Percentiles rank a stretch among this genome's conserved stretches.
Evolutionary conservation across 495 filamentous ascomycete species (phyloP).

Genomic region (Trichodelitschia bisporula): DNA sequence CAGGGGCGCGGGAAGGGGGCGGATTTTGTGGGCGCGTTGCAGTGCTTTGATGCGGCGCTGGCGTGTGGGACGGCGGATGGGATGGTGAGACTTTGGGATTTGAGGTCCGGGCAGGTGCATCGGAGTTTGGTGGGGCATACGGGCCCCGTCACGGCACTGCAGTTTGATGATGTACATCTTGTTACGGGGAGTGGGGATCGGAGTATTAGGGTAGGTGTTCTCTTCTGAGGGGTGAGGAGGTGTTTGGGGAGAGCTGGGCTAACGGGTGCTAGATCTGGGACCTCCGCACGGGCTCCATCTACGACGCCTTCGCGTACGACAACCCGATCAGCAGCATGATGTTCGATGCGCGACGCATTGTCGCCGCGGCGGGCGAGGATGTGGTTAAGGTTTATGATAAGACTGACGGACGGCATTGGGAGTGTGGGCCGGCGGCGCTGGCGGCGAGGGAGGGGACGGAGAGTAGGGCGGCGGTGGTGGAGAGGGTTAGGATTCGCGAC

Average conservation of each 20-base stretch:
- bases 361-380: slow-evolving; percentile 69
- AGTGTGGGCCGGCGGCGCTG: slow-evolving; percentile 64
- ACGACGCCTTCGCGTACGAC: slow-evolving; percentile 90
- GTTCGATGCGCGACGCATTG: slow-evolving; percentile 83
- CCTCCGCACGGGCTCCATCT: slow-evolving; percentile 84
- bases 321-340: slow-evolving; percentile 89
- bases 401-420: slow-evolving; percentile 85
- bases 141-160: slow-evolving; percentile 78
- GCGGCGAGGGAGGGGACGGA: slow-evolving; percentile 27
- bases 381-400: slow-evolving; percentile 98
- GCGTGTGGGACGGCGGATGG: slow-evolving; percentile 97
- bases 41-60: slow-evolving; percentile 90
- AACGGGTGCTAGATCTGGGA: slow-evolving; percentile 95
- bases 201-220: slow-evolving; percentile 61
- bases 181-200: slow-evolving; percentile 87
- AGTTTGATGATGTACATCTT: slow-evolving; percentile 89
- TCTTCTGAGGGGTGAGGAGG: no score
- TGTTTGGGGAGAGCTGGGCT: no score
- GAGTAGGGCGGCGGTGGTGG: slow-evolving; percentile 41
- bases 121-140: slow-evolving; percentile 91
- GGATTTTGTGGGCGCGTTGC: slow-evolving; percentile 84
- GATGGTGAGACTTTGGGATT: slow-evolving; percentile 94
- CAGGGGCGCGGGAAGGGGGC: slow-evolving; percentile 35
- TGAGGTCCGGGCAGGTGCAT: slow-evolving; percentile 87
- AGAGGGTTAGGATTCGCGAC: slow-evolving; percentile 75